These are phyloP conservation scores for Holtermannia corniformis DNA, from an alignment of 768 basidiomycete species.

Conservation along the genomic window DNA sequence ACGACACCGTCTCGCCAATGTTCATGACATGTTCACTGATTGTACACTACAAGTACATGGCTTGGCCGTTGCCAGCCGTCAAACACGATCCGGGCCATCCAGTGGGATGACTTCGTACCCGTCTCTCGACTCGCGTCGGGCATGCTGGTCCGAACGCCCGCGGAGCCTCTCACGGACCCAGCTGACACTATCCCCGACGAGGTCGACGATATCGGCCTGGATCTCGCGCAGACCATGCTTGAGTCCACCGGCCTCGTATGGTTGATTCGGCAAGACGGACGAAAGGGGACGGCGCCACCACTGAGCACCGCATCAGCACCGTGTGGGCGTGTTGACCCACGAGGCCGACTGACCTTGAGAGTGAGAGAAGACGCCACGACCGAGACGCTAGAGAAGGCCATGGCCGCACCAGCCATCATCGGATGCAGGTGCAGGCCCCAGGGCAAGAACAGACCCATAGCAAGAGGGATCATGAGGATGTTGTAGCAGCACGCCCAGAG, in stretches of 20 bases:
- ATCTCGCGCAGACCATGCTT: conserved; percentile 45
- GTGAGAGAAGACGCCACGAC: conserved; percentile 85
- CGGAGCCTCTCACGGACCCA: conserved; percentile 24
- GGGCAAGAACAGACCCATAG: conserved; percentile 93
- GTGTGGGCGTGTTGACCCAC: neutral
- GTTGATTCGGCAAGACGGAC: conserved; percentile 54
- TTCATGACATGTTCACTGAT: too few species aligned
- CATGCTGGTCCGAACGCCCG: conserved; percentile 1
- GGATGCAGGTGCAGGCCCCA: conserved; percentile 88
- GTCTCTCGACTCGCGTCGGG: neutral
- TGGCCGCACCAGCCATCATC: conserved; percentile 96
- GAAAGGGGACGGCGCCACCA: conserved; percentile 39
- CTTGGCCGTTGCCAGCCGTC: too few species aligned
- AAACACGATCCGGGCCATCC: neutral
- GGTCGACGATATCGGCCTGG: conserved; percentile 47
- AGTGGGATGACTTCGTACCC: conserved; percentile 33
- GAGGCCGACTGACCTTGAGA: conserved; percentile 49
- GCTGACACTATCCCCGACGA: conserved; percentile 41
- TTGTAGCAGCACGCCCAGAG: conserved; percentile 96
- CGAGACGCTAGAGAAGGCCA: conserved; percentile 95
- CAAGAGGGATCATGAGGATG: conserved; percentile 83
- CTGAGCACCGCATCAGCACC: conserved; percentile 5
- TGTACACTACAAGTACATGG: too few species aligned
- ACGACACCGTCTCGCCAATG: too few species aligned
- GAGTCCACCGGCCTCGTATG: conserved; percentile 42